Base-by-base conservation (phyloP, 192 early-diverging fungal genomes). In the Coemansia guatemalensis region DNA sequence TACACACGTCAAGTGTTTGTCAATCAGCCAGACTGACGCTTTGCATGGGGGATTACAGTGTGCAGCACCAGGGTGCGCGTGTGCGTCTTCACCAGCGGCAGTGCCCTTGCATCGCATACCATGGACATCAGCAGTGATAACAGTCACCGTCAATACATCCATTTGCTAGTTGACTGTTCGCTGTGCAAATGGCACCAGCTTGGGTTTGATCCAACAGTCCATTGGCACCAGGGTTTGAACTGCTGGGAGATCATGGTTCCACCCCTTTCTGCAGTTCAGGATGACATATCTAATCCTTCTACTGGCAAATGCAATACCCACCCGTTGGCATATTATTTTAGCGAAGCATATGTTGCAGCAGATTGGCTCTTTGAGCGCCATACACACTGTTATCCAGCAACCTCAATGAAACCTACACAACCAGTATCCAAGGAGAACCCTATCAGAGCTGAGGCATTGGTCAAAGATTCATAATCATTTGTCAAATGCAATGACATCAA, bases 131-230 rank as follows among this genome's bases (percentile, higher is more conserved):
- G 52, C 32, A 53, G 24, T 0, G 9, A 24, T 3, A 1, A 47
- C 18, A 47, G 56, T 8, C 52, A 33, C n/a, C 47, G 1, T 2
- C 8, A 6, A 0, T 48, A 60, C 5, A 53, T 68, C 11, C 17
- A 8, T 26, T 44, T 68, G n/a, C 51, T 68, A 2, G 53, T 68
- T 0, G 21, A 44, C 57, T 68, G 65, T 48, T 68, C 52, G 26
- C 4, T 60, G n/a, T 68, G 58, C 27, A 29, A 60, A 21, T 11
- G 12, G 5, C 20, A n/a, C 11, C 65, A 53, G 25, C 44, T 60
- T 24, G 65, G 65, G 12, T 53, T 47, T 29, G 52, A 68, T n/a
- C 41, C 26, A 17, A 61, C 66, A 2, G 56, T 56, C 3, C 12
- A 1, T 8, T 1, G 18, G 6, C 21, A 17, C 1, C n/a, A 25